Evolutionary conservation across 1,139 yeast species (phyloP).

Genomic region (Nakaseomyces uthaithaninus): DNA sequence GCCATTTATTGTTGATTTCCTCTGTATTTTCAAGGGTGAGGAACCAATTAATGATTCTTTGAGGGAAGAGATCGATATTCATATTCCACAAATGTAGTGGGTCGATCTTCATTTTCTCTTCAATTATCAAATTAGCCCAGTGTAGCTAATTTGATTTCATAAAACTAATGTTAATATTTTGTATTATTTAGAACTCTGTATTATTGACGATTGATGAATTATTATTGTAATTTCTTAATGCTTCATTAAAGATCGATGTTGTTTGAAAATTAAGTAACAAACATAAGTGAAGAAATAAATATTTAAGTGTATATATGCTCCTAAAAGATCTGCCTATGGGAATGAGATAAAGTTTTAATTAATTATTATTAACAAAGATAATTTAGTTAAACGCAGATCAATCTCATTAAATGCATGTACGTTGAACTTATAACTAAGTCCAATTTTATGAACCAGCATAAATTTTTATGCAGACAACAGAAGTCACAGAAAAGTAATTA

Average conservation of each 20-base stretch:
- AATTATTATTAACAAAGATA: background rate
- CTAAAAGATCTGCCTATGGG: background rate
- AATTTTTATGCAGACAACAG: background rate
- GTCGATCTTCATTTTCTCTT: background rate
- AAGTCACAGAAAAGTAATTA: too few species aligned
- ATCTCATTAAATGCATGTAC: background rate
- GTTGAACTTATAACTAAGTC: slow-evolving; percentile 1
- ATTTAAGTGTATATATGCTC: too few species aligned
- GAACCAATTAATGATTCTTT: slow-evolving; percentile 33
- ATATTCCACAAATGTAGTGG: slow-evolving; percentile 31
- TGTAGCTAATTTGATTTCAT: background rate
- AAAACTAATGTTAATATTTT: slow-evolving; percentile 4
- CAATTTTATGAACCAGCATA: slow-evolving; percentile 6
- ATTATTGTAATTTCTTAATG: too few species aligned
- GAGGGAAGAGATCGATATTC: slow-evolving; percentile 33
- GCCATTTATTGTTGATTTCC: slow-evolving; percentile 56
- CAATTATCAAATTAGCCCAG: background rate
- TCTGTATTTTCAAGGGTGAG: slow-evolving; percentile 51
- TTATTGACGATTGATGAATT: background rate
- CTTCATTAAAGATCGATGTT: too few species aligned
- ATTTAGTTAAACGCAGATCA: background rate
- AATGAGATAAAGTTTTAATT: background rate
- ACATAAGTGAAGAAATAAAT: too few species aligned
- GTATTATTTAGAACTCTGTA: slow-evolving; percentile 4
- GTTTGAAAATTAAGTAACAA: too few species aligned